phyloP scores from a whole-genome alignment of 1,139 yeast species.

The Tardiomyces digboiensis region DNA sequence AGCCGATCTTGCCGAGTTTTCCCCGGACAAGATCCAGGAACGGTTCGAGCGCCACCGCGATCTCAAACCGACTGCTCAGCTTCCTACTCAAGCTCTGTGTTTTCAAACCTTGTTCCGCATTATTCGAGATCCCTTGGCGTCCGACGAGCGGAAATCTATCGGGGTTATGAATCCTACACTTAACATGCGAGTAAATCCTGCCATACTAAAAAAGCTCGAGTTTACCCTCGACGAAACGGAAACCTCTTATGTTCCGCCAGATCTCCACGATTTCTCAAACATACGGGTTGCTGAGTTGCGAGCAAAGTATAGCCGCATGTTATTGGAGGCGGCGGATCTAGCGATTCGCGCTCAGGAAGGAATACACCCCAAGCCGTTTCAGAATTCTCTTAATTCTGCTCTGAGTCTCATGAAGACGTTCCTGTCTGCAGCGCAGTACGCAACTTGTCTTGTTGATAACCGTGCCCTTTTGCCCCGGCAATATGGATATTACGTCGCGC shows the following conservation, averaged over 20 bases:
- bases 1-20: constrained; percentile 15
- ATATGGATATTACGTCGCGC: constrained; percentile 31
- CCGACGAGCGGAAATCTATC: constrained; percentile 14
- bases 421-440: background rate
- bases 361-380: constrained; percentile 6
- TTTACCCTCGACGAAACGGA: constrained; percentile 34
- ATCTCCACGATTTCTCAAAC: constrained; percentile 30
- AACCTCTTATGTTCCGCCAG: constrained; percentile 51
- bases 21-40: constrained; percentile 11
- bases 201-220: constrained; percentile 36
- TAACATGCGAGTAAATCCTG: constrained; percentile 34
- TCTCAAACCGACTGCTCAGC: constrained; percentile 13
- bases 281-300: constrained; percentile 11
- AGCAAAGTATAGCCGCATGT: constrained; percentile 10
- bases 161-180: constrained; percentile 17
- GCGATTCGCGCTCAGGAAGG: constrained; percentile 8
- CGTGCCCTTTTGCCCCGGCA: constrained; percentile 1
- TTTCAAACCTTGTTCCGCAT: constrained; percentile 17
- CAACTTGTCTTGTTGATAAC: background rate
- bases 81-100: constrained; percentile 18
- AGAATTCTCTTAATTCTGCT: constrained; percentile 6
- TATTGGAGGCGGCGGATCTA: constrained; percentile 13
- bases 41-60: constrained; percentile 15
- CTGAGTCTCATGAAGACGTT: constrained; percentile 1
- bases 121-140: constrained; percentile 19